Conservation (phyloP, 2,329 filamentous ascomycete species). For the Periconia sp. region DNA sequence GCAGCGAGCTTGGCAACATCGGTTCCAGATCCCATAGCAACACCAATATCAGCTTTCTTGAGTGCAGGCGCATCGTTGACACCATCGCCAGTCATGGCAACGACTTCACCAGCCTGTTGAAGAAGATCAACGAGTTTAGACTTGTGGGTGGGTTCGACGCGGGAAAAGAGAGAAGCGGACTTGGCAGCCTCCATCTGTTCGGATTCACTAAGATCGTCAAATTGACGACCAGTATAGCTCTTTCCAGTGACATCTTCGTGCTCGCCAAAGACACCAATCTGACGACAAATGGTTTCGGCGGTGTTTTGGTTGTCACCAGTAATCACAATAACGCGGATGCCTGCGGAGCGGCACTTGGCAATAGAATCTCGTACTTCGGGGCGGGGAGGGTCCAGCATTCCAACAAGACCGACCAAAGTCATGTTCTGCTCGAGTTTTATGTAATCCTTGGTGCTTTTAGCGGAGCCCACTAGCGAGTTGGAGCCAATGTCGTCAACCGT, state of each 20-base stretch:
- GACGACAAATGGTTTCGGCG: constrained; percentile 94
- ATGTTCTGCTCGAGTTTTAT: constrained; percentile 86
- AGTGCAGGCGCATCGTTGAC: constrained; percentile 97
- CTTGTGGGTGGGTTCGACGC: constrained; percentile 94
- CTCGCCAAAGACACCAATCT: constrained; percentile 88
- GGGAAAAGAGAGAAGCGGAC: constrained; percentile 87
- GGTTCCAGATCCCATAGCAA: constrained; percentile 97
- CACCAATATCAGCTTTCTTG: constrained; percentile 98
- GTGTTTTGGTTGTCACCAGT: constrained; percentile 98
- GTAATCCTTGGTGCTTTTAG: constrained; percentile 84
- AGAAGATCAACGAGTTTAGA: constrained; percentile 96
- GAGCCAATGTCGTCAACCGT: constrained; percentile 74
- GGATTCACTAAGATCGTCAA: constrained; percentile 76
- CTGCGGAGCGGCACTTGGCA: constrained; percentile 84
- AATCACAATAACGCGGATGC: constrained; percentile 96
- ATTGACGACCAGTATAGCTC: constrained; percentile 93
- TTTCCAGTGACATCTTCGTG: constrained; percentile 85
- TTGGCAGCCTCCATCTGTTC: constrained; percentile 85
- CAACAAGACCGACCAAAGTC: constrained; percentile 89
- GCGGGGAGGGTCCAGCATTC: constrained; percentile 95
- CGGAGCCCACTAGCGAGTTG: constrained; percentile 69
- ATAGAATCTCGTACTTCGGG: constrained; percentile 88
- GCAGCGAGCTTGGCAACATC: constrained; percentile 95
- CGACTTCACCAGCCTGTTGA: constrained; percentile 88
- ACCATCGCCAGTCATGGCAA: constrained; percentile 98